Base-by-base conservation (phyloP, 2,329 filamentous ascomycete species). In the Penicillium sp. region DNA sequence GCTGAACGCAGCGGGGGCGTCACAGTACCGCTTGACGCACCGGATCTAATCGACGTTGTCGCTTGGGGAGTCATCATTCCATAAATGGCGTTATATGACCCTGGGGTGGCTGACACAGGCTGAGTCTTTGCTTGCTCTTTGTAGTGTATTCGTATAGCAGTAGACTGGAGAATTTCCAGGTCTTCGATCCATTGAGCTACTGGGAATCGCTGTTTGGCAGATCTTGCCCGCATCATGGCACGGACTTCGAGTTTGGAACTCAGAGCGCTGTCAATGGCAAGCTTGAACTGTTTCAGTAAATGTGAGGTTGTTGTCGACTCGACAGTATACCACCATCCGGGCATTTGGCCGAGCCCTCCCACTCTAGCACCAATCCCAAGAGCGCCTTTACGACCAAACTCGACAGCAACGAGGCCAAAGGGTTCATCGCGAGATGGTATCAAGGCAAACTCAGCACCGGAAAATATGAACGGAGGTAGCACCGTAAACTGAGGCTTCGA, bases 321-420 rank as follows among this genome's bases (percentile, higher is more conserved):
- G 49, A 88, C 81, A 0, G 85, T 87, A 66, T 83, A 88, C 85
- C 85, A 88, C 81, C 84, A 87, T 20, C 85, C 85, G 17, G 85
- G 85, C 84, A 88, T 87, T 63, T 86, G 82, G n/a, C 85, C 84
- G 18, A 88, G 76, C 48, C 85, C 85, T 58, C 85, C 85, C 30
- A 88, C 85, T 47, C 84, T 78, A 30, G 84, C 83, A 39, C 85
- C 85, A 49, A 88, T 83, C 59, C 85, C 85, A 36, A 88, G 76
- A 17, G 85, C 85, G 60, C 85, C 85, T 66, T 88, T 87, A 20
- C 85, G 78, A 50, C 85, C 85, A 58, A 88, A 88, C 61, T 88
- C 85, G 37, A 88, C 85, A 24, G 85, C 85, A 5, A 88, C 85
- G 24, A 88, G 73, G 43, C 85, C 85, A 59, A 88, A 88, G 0